Evolutionary conservation across 352 stramenopile genomes (phyloP).

Genomic region (Aphanomyces invadans): DNA sequence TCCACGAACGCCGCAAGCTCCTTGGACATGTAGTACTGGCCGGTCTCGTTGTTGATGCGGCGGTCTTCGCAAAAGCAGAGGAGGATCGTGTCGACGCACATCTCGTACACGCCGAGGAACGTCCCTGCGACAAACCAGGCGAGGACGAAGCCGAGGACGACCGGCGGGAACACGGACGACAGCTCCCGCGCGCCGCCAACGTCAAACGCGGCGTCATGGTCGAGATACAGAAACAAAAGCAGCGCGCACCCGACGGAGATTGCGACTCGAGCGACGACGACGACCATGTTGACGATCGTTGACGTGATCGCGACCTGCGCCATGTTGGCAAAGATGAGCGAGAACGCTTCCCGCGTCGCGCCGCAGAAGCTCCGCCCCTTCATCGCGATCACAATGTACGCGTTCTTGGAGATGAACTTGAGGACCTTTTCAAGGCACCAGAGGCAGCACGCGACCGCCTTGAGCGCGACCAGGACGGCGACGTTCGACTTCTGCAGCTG

Average conservation of each 20-base stretch:
- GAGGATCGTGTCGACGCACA: conserved; percentile 92
- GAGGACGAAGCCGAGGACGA: conserved; percentile 86
- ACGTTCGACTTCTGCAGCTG: conserved; percentile 67
- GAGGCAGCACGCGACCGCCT: conserved; percentile 87
- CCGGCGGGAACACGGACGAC: conserved; percentile 71
- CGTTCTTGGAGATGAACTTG: conserved; percentile 97
- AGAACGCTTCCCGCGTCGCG: conserved; percentile 88
- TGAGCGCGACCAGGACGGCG: conserved; percentile 77
- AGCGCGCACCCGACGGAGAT: conserved; percentile 52
- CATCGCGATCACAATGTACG: conserved; percentile 86
- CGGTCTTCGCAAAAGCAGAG: conserved; percentile 94
- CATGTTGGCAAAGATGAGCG: conserved; percentile 88
- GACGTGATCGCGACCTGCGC: conserved; percentile 80
- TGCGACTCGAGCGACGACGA: conserved; percentile 90
- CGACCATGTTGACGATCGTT: conserved; percentile 84
- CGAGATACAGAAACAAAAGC: conserved; percentile 51
- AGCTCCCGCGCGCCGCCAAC: conserved; percentile 55
- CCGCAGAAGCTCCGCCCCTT: conserved; percentile 66
- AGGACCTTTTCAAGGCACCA: conserved; percentile 94
- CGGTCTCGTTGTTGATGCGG: conserved; percentile 56
- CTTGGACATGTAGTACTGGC: conserved; percentile 74
- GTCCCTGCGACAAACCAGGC: conserved; percentile 90
- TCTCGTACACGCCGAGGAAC: conserved; percentile 93
- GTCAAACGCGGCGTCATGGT: conserved; percentile 47
- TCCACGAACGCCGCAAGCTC: conserved; percentile 60